Percentiles rank a stretch among this genome's conserved stretches.
phyloP scores from a whole-genome alignment of 257 asterid genomes.

The Primulina tabacum region DNA sequence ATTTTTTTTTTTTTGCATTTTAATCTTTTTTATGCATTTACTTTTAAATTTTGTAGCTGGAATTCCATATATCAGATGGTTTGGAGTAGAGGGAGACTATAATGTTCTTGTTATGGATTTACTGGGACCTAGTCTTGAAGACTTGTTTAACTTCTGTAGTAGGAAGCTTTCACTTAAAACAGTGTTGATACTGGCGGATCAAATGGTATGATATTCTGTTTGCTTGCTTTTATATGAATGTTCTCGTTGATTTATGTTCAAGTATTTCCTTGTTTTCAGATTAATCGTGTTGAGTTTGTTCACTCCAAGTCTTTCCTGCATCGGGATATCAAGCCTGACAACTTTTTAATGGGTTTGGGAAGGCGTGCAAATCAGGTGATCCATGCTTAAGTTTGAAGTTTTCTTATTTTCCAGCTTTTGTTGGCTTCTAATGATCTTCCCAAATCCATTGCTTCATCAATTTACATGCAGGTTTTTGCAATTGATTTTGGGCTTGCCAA shows the following conservation, averaged over 20 bases:
- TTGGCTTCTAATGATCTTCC: constrained; percentile 14
- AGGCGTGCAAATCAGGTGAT: constrained; percentile 82
- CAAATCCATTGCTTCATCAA: constrained; percentile 21
- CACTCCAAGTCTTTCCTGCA: constrained; percentile 78
- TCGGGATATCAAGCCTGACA: constrained; percentile 86
- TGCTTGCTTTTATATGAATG: constrained; percentile 10
- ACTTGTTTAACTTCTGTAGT: constrained; percentile 82
- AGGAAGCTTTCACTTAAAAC: constrained; percentile 83
- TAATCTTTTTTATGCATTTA: constrained; percentile 20
- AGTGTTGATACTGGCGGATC: constrained; percentile 93
- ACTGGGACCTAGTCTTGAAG: constrained; percentile 93
- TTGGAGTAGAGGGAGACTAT: constrained; percentile 92
- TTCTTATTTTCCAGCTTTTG: background rate
- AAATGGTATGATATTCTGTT: constrained; percentile 48
- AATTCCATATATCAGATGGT: constrained; percentile 77
- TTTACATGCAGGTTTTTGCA: constrained; percentile 54
- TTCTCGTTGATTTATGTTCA: constrained; percentile 13
- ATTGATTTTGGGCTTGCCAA: constrained; percentile 93
- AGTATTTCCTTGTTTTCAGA: constrained; percentile 38
- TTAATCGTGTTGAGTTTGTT: constrained; percentile 66
- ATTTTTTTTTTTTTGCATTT: background rate
- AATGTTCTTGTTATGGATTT: constrained; percentile 91
- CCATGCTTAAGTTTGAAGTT: background rate
- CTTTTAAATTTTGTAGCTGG: constrained; percentile 52
- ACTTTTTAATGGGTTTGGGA: constrained; percentile 86